Conservation (phyloP, 164 flowering plant genomes). For the Aristolochia fimbriata region DNA sequence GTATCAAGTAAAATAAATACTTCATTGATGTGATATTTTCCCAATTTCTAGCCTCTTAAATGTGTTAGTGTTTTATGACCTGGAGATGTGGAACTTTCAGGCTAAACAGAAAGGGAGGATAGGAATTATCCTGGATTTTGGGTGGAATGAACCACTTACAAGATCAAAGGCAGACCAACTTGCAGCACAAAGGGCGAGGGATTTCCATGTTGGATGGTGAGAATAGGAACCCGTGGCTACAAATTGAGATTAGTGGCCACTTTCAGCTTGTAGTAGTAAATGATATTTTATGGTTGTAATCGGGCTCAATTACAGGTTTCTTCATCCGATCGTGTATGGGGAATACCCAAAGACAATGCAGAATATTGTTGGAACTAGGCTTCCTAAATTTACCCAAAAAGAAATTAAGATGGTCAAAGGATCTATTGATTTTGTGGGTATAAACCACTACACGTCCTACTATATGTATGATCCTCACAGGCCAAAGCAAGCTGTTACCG, state of each 20-base stretch:
- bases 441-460: slow-evolving; percentile 18
- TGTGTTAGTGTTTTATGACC: background rate
- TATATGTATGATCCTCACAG: slow-evolving; percentile 14
- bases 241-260: too few relatives aligned
- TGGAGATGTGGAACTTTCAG: slow-evolving; percentile 1
- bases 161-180: slow-evolving; percentile 3
- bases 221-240: too few relatives aligned
- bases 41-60: background rate
- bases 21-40: background rate
- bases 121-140: slow-evolving; percentile 18
- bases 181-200: slow-evolving; percentile 16
- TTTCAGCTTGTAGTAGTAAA: too few relatives aligned
- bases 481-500: slow-evolving; percentile 2
- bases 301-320: slow-evolving; percentile 9
- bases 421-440: slow-evolving; percentile 16
- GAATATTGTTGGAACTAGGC: slow-evolving; percentile 12
- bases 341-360: slow-evolving; percentile 14
- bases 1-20: slow-evolving; percentile 10
- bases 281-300: background rate
- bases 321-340: slow-evolving; percentile 15
- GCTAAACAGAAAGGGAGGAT: slow-evolving; percentile 10
- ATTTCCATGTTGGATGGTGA: slow-evolving; percentile 16
- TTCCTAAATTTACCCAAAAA: slow-evolving; percentile 12
- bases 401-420: slow-evolving; percentile 15
- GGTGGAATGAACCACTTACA: slow-evolving; percentile 19